A percentile compares a stretch with the other conserved stretches of the same genome.
These are phyloP conservation scores for Candida suzukii DNA, from an alignment of 805 yeast species.

Conservation along the genomic window DNA sequence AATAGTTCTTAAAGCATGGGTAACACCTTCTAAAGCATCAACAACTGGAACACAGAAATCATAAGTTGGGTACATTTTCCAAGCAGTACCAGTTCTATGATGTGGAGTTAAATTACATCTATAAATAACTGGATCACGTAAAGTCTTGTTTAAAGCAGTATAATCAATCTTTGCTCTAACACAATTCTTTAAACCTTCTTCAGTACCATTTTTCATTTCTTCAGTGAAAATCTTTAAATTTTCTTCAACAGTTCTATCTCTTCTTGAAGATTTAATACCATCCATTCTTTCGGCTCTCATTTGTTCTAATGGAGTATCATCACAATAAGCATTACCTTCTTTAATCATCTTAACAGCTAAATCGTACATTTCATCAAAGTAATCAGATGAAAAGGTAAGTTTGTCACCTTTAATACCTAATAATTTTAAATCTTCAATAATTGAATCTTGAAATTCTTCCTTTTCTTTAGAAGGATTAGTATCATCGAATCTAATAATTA, in stretches of 20 bases:
- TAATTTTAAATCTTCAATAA: constrained; percentile 83
- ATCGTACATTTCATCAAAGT: constrained; percentile 88
- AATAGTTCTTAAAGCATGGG: constrained; percentile 95
- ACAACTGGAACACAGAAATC: constrained; percentile 98
- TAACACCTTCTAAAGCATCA: constrained; percentile 93
- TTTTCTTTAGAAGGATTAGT: constrained; percentile 98
- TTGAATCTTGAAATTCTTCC: constrained; percentile 88
- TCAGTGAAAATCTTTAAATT: constrained; percentile 77
- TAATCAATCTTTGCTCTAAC: constrained; percentile 95
- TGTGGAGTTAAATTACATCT: constrained; percentile 97
- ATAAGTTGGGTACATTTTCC: constrained; percentile 98
- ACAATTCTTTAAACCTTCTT: constrained; percentile 86
- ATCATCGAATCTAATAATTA: constrained; percentile 95
- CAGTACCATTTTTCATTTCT: constrained; percentile 93
- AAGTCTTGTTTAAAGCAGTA: constrained; percentile 84
- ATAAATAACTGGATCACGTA: constrained; percentile 97
- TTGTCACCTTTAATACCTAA: constrained; percentile 91
- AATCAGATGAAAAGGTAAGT: constrained; percentile 86
- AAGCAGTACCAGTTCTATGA: constrained; percentile 85
- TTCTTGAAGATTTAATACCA: constrained; percentile 86
- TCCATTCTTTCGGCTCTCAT: constrained; percentile 99
- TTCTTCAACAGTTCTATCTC: constrained; percentile 92
- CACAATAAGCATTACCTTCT: constrained; percentile 96
- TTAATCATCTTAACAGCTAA: constrained; percentile 80
- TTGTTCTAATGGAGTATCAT: constrained; percentile 86